Base-by-base conservation (phyloP, 208 protist species). In the Crithidia sp. region DNA sequence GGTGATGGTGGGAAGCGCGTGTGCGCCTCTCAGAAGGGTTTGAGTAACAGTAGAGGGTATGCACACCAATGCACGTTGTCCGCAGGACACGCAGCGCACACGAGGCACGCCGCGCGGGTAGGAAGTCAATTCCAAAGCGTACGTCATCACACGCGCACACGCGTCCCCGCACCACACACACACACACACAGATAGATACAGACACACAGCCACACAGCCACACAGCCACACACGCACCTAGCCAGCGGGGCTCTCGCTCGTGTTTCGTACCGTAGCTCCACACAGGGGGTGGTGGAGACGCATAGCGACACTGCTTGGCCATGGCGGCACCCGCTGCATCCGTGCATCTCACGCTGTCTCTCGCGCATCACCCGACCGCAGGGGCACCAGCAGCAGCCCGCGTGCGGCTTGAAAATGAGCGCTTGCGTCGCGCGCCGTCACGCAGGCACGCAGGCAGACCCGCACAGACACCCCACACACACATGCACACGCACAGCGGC, bases 81-180 rank as follows among this genome's bases (percentile, higher is more conserved):
- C 69, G 67, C 69, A 67, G 13, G 62, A 57, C 59, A 53, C 69
- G 58, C 59, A 39, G 41, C 61, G 47, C 61, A 41, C 61, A 54
- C 61, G 40, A 54, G 61, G 61, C 45, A 37, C 49, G 19, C 69
- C 69, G 68, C 57, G 58, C 68, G 59, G 47, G 56, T 73, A 39
- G 68, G 68, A 16, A 37, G 68, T 73, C 68, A 64, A 73, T 59
- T 66, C 59, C 57, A 65, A 74, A 66, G 59, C 68, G 68, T 66
- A 74, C 68, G 28, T 76, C 58, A 63, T 74, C 74, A 84, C 10
- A 75, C 39, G 93, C 88, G 50, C 90, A 36, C 92, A 56, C 55
- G 88, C 88, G 12, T 83, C 28, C 83, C 93, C 37, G 81, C 92
- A n/a, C n/a, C 16, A 12, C 17, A 28, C 59, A 58, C 55, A 37